phyloP scores from a whole-genome alignment of 768 basidiomycete genomes.

The Psilocybe tampanensis region DNA sequence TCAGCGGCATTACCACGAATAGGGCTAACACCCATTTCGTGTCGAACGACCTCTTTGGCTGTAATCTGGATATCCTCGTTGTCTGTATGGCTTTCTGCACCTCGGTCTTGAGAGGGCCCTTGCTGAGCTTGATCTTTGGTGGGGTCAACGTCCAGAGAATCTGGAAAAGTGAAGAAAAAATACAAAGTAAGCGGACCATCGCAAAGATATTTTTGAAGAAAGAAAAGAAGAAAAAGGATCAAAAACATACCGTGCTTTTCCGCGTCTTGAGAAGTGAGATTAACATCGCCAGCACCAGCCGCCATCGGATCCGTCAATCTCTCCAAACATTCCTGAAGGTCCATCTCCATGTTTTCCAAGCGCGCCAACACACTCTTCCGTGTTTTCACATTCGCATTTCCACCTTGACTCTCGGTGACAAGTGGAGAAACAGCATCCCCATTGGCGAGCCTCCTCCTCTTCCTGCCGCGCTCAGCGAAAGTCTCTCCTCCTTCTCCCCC shows the following conservation, averaged over 20 bases:
- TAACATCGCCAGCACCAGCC: neutral
- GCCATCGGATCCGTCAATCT: constrained; percentile 18
- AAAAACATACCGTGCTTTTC: neutral
- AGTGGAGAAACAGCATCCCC: neutral
- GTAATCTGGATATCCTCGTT: no score
- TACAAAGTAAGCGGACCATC: neutral
- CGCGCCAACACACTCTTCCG: constrained; percentile 3
- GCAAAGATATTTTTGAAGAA: no score
- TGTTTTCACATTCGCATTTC: neutral
- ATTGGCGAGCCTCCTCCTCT: neutral
- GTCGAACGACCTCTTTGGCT: neutral
- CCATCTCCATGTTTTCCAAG: constrained; percentile 15
- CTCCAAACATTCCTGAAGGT: constrained; percentile 19
- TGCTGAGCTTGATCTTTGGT: no score
- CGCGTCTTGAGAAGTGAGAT: no score
- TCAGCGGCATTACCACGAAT: neutral
- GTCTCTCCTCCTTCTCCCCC: neutral
- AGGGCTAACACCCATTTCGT: constrained; percentile 17
- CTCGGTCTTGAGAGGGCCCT: no score
- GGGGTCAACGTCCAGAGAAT: no score
- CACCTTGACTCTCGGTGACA: neutral
- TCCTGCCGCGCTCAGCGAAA: neutral
- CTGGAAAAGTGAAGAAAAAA: no score
- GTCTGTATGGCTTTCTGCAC: no score
- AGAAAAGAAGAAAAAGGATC: no score